Evolutionary conservation across 352 stramenopile genomes (phyloP).

Genomic region (Plasmopara muralis): DNA sequence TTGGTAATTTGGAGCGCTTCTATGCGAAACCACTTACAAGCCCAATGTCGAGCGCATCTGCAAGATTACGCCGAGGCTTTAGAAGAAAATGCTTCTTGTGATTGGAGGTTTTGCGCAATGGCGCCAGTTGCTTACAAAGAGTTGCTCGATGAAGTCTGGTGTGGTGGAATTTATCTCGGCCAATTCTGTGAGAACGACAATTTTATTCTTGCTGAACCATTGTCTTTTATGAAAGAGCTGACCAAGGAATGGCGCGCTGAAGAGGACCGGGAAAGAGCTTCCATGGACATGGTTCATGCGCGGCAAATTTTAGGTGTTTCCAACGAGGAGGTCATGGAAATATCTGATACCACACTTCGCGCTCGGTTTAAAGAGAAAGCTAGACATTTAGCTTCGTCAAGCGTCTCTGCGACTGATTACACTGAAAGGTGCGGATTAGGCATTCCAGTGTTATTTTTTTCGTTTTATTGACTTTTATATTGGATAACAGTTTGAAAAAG

Average conservation of each 20-base stretch:
- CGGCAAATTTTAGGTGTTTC: constrained; percentile 29
- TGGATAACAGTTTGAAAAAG: constrained; percentile 23
- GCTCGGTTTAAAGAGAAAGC: constrained; percentile 51
- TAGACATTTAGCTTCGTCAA: constrained; percentile 26
- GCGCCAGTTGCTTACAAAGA: constrained; percentile 86
- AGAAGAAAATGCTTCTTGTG: constrained; percentile 77
- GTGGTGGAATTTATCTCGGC: constrained; percentile 89
- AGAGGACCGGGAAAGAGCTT: constrained; percentile 22
- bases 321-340: constrained; percentile 9
- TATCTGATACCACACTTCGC: constrained; percentile 28
- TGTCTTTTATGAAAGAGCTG: constrained; percentile 81
- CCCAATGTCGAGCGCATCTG: constrained; percentile 87
- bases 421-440: constrained; percentile 33
- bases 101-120: constrained; percentile 91
- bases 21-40: constrained; percentile 88
- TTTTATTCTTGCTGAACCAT: constrained; percentile 78
- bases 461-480: constrained; percentile 1
- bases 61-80: constrained; percentile 87
- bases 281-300: constrained; percentile 35
- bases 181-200: constrained; percentile 87
- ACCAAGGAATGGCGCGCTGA: constrained; percentile 80
- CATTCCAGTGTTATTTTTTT: not conserved
- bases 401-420: constrained; percentile 26
- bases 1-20: constrained; percentile 92
- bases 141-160: constrained; percentile 90